Percentiles rank a stretch among this genome's conserved stretches.
phyloP scores from a whole-genome alignment of 2,329 filamentous ascomycete genomes.

The Trichoderma semiorbis region DNA sequence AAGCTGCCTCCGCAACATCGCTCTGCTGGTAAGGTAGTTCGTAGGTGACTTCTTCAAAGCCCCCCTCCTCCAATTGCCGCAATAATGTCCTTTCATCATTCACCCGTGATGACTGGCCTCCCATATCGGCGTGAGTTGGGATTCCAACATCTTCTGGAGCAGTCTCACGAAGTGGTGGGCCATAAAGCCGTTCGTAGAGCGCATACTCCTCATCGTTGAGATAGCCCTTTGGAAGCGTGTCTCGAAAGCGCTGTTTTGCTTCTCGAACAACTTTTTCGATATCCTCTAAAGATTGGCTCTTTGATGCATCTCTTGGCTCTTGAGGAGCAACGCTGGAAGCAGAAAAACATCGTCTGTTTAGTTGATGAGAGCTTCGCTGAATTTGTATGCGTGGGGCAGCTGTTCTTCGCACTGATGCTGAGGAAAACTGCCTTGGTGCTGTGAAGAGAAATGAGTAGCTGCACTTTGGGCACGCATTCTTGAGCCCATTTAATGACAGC shows the following conservation, averaged over 20 bases:
- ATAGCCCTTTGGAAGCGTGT: constrained; percentile 69
- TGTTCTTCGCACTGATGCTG: constrained; percentile 20
- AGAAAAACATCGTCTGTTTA: constrained; percentile 31
- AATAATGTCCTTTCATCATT: constrained; percentile 46
- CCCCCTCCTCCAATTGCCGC: constrained; percentile 53
- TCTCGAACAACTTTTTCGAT: constrained; percentile 64
- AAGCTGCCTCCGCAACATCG: not conserved
- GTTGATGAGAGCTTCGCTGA: constrained; percentile 21
- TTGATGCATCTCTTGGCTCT: constrained; percentile 11
- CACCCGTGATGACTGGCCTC: constrained; percentile 20
- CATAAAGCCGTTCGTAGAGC: constrained; percentile 79
- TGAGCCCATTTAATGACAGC: constrained; percentile 34
- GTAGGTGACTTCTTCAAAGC: constrained; percentile 60
- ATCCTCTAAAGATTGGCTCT: constrained; percentile 28
- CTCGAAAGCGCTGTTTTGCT: constrained; percentile 71
- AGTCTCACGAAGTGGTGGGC: constrained; percentile 64
- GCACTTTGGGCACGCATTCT: constrained; percentile 33
- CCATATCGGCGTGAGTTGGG: constrained; percentile 39
- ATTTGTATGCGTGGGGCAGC: constrained; percentile 22
- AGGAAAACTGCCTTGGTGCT: constrained; percentile 21
- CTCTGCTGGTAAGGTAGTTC: constrained; percentile 23
- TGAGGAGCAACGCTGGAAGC: constrained; percentile 27
- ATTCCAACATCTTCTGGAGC: constrained; percentile 56
- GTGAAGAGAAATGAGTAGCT: constrained; percentile 21
- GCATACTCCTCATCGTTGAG: constrained; percentile 67